Conservation (phyloP, 1,284 basidiomycete species). For the Trichosporon coremiiforme region DNA sequence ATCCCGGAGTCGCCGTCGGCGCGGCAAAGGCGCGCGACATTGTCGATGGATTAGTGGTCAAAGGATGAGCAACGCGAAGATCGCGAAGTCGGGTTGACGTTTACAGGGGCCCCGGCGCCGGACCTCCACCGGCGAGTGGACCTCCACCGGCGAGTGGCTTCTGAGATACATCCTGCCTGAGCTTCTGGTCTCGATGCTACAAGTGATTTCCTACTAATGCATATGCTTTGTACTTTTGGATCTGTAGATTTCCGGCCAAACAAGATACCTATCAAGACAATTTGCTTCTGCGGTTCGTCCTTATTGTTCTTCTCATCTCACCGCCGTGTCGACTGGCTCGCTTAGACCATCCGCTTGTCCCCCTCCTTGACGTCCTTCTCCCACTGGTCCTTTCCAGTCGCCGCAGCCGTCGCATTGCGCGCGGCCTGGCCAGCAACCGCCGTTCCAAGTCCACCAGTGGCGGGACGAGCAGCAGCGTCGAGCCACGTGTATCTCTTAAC, state of each 20-base stretch:
- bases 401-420: neutral
- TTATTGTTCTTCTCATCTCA: too few relatives aligned
- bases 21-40: neutral
- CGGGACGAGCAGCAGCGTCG: neutral
- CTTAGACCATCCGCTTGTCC: neutral
- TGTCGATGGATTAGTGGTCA: neutral
- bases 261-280: neutral
- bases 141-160: too few relatives aligned
- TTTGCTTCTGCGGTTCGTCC: neutral
- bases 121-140: constrained; percentile 9
- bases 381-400: neutral
- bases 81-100: neutral
- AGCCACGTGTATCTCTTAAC: neutral
- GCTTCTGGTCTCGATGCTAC: too few relatives aligned
- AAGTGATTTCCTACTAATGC: neutral
- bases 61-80: neutral
- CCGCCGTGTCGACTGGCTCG: too few relatives aligned
- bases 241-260: neutral
- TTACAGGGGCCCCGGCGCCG: neutral
- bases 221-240: neutral
- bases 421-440: neutral
- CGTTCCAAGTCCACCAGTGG: neutral
- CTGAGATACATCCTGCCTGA: too few relatives aligned
- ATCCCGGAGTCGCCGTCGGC: neutral
- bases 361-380: constrained; percentile 11